Evolutionary conservation across 257 asterid species (phyloP).

Genomic region (Haberlea rhodopensis): DNA sequence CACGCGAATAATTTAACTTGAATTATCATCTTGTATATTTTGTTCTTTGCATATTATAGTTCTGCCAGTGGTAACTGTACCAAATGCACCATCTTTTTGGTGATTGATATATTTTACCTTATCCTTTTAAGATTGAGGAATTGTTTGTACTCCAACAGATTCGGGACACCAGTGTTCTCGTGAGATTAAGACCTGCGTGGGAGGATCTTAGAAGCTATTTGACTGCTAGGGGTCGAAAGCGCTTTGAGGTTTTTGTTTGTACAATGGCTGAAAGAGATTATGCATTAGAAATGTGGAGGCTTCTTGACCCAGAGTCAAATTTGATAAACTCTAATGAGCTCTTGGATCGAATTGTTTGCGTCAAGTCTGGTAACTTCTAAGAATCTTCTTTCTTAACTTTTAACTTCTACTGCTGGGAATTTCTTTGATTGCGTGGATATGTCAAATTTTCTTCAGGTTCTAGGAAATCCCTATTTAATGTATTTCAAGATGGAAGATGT

Average conservation of each 20-base stretch:
- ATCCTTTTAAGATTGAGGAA: slow-evolving; percentile 6
- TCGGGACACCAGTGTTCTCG: slow-evolving; percentile 98
- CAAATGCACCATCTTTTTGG: slow-evolving; percentile 11
- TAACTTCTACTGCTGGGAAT: neutral
- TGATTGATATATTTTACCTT: neutral
- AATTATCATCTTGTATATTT: too few relatives aligned
- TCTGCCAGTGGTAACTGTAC: slow-evolving; percentile 16
- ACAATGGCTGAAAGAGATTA: slow-evolving; percentile 99
- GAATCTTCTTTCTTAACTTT: slow-evolving; percentile 13
- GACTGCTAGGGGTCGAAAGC: slow-evolving; percentile 95
- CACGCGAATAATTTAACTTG: neutral
- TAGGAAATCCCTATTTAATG: slow-evolving; percentile 78
- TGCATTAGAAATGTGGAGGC: slow-evolving; percentile 99
- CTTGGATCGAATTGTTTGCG: slow-evolving; percentile 85
- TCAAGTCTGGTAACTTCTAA: slow-evolving; percentile 72
- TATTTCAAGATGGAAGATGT: slow-evolving; percentile 79
- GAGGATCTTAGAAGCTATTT: slow-evolving; percentile 93
- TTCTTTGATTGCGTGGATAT: slow-evolving; percentile 11
- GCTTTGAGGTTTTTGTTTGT: slow-evolving; percentile 97
- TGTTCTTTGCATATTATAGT: too few relatives aligned
- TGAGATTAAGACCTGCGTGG: slow-evolving; percentile 99
- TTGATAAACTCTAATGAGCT: slow-evolving; percentile 70
- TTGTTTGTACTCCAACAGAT: slow-evolving; percentile 47
- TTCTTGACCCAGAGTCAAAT: slow-evolving; percentile 93
- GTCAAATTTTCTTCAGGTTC: slow-evolving; percentile 46